Evolutionary conservation across 495 filamentous ascomycete species (phyloP).

Genomic region (Penicillium chermesinum): DNA sequence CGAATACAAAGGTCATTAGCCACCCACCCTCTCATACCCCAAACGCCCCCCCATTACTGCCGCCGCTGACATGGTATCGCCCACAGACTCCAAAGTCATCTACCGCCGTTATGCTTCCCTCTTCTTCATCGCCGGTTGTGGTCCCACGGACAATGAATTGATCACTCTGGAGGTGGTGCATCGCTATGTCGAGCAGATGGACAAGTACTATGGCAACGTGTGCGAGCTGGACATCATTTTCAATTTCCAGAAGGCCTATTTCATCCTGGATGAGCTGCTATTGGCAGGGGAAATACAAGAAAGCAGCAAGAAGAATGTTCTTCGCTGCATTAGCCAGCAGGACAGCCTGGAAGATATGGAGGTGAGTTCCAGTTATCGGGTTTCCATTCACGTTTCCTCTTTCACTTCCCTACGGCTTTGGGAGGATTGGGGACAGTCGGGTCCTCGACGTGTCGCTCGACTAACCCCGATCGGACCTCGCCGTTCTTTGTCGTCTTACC

Average conservation of each 20-base stretch:
- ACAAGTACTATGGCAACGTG: slow-evolving; percentile 99
- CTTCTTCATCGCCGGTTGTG: slow-evolving; percentile 97
- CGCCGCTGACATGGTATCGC: slow-evolving; percentile 9
- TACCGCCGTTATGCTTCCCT: slow-evolving; percentile 98
- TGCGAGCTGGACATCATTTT: slow-evolving; percentile 99
- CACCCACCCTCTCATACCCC: slow-evolving; percentile 2
- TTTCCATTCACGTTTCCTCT: neutral
- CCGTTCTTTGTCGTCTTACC: slow-evolving; percentile 1
- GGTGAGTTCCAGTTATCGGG: slow-evolving; percentile 56
- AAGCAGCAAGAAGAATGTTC: slow-evolving; percentile 97
- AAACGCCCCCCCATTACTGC: too few species aligned
- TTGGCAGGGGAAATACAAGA: slow-evolving; percentile 97
- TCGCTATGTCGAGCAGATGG: slow-evolving; percentile 99
- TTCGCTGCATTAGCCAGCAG: slow-evolving; percentile 90
- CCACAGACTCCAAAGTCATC: slow-evolving; percentile 87
- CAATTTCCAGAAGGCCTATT: slow-evolving; percentile 99
- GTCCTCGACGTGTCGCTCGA: neutral
- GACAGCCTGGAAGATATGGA: slow-evolving; percentile 96
- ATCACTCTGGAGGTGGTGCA: slow-evolving; percentile 98
- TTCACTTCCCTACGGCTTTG: neutral
- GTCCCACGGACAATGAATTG: slow-evolving; percentile 92
- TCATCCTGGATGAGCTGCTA: slow-evolving; percentile 94
- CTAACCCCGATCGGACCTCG: neutral
- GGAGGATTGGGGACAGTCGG: neutral
- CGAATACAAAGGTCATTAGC: slow-evolving; percentile 83